These are phyloP conservation scores for Senna siamea DNA, from an alignment of 306 rosid genomes.

Conservation along the genomic window DNA sequence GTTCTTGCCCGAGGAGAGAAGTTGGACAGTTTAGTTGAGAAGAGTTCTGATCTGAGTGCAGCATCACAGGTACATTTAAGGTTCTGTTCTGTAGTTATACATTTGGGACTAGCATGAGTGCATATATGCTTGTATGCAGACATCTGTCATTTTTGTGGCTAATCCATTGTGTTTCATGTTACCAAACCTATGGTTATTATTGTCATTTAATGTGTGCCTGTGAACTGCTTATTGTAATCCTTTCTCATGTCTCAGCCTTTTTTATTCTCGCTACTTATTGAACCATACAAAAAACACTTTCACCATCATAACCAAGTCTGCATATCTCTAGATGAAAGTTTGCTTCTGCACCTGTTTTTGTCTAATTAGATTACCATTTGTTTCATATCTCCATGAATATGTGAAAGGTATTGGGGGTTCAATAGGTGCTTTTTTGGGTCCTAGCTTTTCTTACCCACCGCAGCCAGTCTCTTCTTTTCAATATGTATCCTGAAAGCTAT, in stretches of 20 bases:
- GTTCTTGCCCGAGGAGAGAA: conserved; percentile 97
- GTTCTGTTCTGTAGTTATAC: conserved; percentile 23
- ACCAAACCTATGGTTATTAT: conserved; percentile 12
- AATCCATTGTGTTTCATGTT: background rate
- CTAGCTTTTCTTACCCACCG: too few relatives aligned
- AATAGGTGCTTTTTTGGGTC: conserved; percentile 10
- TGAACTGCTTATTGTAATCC: conserved; percentile 5
- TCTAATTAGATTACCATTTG: background rate
- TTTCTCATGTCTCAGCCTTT: background rate
- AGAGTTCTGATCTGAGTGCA: conserved; percentile 99
- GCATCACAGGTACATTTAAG: conserved; percentile 78
- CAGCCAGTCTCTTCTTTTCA: background rate
- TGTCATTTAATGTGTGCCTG: too few relatives aligned
- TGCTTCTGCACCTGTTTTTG: background rate
- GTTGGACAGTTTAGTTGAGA: conserved; percentile 96
- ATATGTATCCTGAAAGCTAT: background rate
- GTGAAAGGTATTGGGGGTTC: conserved; percentile 7
- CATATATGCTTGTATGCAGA: conserved; percentile 2
- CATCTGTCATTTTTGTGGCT: conserved; percentile 4
- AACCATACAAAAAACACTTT: background rate
- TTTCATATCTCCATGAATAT: background rate
- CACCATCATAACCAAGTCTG: background rate
- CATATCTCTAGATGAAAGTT: conserved; percentile 2
- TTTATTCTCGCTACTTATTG: background rate
- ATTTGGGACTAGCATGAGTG: conserved; percentile 14